Evolutionary conservation across 805 yeast species (phyloP), one percentile per base, ranked within the genome.

Genomic region (Lachancea waltii): DNA sequence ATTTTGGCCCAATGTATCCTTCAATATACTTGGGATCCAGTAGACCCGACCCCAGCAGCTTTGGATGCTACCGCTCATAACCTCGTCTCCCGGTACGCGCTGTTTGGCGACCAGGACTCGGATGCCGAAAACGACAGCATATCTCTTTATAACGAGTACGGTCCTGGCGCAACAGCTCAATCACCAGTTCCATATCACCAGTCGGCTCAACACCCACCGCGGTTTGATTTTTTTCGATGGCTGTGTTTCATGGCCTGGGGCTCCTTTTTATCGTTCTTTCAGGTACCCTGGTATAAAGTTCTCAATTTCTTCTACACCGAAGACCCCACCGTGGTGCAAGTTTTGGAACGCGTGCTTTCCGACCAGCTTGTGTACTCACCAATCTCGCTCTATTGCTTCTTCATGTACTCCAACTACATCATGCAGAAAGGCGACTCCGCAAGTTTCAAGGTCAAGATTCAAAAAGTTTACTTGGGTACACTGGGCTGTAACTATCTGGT

Each of bases 321-420:
- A 41, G 87, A 84, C 58, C 90, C 92, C 13, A 76, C 84, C n/a
- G 71, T 85, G 43, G 81, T 89, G 2, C 85, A 87, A 39, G 94
- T 85, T 5, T 68, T 90, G 23, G 81, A 89, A 46, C 74, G 96
- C 40, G 97, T 86, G 0, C 63, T 90, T 39, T 81, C 95, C 0
- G 98, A 90, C 57, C 97, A 92, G 59, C 63, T 89, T 35, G 73
- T 87, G 42, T 92, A 81, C 58, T 87, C 97, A 1, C 98, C 98
- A 2, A 54, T 89, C 2, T 83, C 92, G 3, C 67, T 90, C 30
- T 78, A 80, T 23, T 73, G 77, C 29, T 90, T 92, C 58, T 85
- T 89, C 61, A 73, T 82, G 4, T 90, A 85, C 56, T 84, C 95
- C 28, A 85, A 92, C 11, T 73, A 82, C 40, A 77, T 85, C 1